phyloP scores from a whole-genome alignment of 2,329 filamentous ascomycete species.

The Cladobotryum mycophilum region DNA sequence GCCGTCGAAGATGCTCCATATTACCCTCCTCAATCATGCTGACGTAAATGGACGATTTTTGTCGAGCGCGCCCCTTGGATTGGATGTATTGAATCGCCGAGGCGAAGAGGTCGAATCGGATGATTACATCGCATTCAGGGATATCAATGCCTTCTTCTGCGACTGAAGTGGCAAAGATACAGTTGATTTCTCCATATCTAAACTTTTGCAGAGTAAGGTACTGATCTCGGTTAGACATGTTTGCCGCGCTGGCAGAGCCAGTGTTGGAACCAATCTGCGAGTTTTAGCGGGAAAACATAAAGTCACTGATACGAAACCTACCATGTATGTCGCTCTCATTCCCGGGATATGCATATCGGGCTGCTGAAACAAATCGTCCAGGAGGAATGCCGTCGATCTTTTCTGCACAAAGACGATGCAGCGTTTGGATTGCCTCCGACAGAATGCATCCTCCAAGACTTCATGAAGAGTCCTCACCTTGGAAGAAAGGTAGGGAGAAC shows the following conservation, averaged over 20 bases:
- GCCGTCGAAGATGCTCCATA: slow-evolving; percentile 45
- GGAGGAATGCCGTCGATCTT: slow-evolving; percentile 67
- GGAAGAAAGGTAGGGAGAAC: slow-evolving; percentile 49
- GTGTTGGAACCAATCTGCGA: slow-evolving; percentile 25
- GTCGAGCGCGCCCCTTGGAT: slow-evolving; percentile 79
- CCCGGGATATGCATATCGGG: slow-evolving; percentile 48
- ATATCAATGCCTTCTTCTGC: slow-evolving; percentile 64
- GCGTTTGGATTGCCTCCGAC: slow-evolving; percentile 40
- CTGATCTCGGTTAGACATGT: slow-evolving; percentile 67
- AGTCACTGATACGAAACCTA: slow-evolving; percentile 31
- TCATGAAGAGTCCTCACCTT: slow-evolving; percentile 63
- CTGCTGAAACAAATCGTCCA: slow-evolving; percentile 61
- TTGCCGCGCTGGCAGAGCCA: slow-evolving; percentile 44
- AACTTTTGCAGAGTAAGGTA: slow-evolving; percentile 64
- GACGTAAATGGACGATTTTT: slow-evolving; percentile 69
- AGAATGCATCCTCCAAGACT: slow-evolving; percentile 59
- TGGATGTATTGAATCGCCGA: slow-evolving; percentile 96
- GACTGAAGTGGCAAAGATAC: slow-evolving; percentile 60
- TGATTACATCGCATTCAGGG: slow-evolving; percentile 59
- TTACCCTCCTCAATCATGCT: slow-evolving; percentile 78
- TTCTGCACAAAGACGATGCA: slow-evolving; percentile 87
- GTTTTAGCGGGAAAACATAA: not conserved
- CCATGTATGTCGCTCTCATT: slow-evolving; percentile 56
- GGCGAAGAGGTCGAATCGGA: slow-evolving; percentile 78
- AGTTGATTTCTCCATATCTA: slow-evolving; percentile 52